These are phyloP conservation scores for Xylaria sp. DNA, from an alignment of 2,329 filamentous ascomycete genomes.

Conservation along the genomic window DNA sequence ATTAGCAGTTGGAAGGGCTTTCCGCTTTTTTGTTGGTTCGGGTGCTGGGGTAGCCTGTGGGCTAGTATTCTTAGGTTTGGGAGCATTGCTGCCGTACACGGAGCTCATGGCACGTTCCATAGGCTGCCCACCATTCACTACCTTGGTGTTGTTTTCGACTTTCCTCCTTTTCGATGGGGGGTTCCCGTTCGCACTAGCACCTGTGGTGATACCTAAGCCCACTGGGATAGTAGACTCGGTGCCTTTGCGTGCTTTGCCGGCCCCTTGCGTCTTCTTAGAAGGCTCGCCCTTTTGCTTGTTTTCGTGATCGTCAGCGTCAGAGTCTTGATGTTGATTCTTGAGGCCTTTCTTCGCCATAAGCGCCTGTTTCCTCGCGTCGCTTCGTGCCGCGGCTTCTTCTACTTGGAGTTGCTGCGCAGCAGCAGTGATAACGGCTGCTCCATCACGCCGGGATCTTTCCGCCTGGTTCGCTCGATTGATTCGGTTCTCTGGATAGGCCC, in stretches of 20 bases:
- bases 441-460: slow-evolving; percentile 82
- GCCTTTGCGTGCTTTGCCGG: slow-evolving; percentile 72
- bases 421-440: slow-evolving; percentile 79
- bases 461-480: slow-evolving; percentile 71
- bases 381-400: slow-evolving; percentile 83
- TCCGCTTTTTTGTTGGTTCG: slow-evolving; percentile 78
- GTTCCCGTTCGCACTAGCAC: slow-evolving; percentile 60
- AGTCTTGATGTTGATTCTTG: slow-evolving; percentile 76
- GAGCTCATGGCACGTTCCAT: slow-evolving; percentile 77
- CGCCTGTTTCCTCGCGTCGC: slow-evolving; percentile 86
- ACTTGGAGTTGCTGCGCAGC: slow-evolving; percentile 73
- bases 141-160: slow-evolving; percentile 81
- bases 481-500: slow-evolving; percentile 93
- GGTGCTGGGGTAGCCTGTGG: slow-evolving; percentile 75
- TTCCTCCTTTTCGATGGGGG: slow-evolving; percentile 80
- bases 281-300: slow-evolving; percentile 59
- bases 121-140: slow-evolving; percentile 59
- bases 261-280: slow-evolving; percentile 71
- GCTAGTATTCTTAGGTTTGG: slow-evolving; percentile 71
- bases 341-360: slow-evolving; percentile 79
- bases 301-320: slow-evolving; percentile 80
- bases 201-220: slow-evolving; percentile 74
- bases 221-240: slow-evolving; percentile 63
- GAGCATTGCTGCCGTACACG: slow-evolving; percentile 61
- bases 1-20: slow-evolving; percentile 72